Percentiles rank a stretch among this genome's conserved stretches.
Conservation (phyloP, 148 eudicot genomes). For the Silene uniflora region DNA sequence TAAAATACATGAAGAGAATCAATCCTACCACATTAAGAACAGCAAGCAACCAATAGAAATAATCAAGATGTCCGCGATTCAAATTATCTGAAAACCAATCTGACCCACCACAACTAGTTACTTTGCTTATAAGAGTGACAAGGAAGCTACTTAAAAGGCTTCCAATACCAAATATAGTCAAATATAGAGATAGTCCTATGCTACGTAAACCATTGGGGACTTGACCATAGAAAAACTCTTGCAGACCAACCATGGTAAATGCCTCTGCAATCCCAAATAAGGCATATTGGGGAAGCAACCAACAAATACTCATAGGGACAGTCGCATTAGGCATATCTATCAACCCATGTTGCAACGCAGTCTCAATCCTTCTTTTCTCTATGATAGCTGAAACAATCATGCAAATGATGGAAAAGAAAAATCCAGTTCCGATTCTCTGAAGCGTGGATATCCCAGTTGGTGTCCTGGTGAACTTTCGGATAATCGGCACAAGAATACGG, state of each 20-base stretch:
- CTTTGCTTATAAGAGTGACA: slow-evolving; percentile 39
- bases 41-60: slow-evolving; percentile 69
- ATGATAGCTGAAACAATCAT: slow-evolving; percentile 48
- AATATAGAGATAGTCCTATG: slow-evolving; percentile 50
- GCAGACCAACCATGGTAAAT: slow-evolving; percentile 57
- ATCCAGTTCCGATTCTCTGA: slow-evolving; percentile 54
- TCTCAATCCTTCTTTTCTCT: slow-evolving; percentile 42
- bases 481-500: slow-evolving; percentile 40
- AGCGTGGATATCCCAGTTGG: slow-evolving; percentile 64
- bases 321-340: slow-evolving; percentile 36
- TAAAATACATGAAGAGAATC: slow-evolving; percentile 23
- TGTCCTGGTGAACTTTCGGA: slow-evolving; percentile 42
- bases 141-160: slow-evolving; percentile 55
- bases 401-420: slow-evolving; percentile 34
- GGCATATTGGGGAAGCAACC: slow-evolving; percentile 63
- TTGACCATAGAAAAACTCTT: slow-evolving; percentile 63
- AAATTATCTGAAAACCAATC: slow-evolving; percentile 56
- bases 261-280: slow-evolving; percentile 46
- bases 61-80: slow-evolving; percentile 52
- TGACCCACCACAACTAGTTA: slow-evolving; percentile 36
- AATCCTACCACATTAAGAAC: slow-evolving; percentile 21
- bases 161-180: slow-evolving; percentile 57
- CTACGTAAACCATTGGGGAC: slow-evolving; percentile 54
- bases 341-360: slow-evolving; percentile 39
- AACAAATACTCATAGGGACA: slow-evolving; percentile 62